These are phyloP conservation scores for Thermochaetoides dissita DNA, from an alignment of 2,329 filamentous ascomycete genomes.

Conservation along the genomic window DNA sequence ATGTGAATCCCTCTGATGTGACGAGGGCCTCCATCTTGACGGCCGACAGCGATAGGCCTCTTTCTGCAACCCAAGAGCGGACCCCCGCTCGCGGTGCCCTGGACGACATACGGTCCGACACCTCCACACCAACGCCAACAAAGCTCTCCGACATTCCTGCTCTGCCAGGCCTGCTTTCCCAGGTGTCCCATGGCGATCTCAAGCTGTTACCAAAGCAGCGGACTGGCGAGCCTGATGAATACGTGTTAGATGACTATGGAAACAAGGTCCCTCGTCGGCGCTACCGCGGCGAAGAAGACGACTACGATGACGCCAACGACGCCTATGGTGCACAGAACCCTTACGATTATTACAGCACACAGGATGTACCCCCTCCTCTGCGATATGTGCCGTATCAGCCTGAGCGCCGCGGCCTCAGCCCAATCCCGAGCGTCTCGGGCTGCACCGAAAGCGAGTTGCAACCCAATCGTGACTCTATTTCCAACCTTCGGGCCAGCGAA, in stretches of 20 bases:
- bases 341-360: conserved; percentile 40
- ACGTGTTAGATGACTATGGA: conserved; percentile 33
- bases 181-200: conserved; percentile 45
- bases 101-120: conserved; percentile 45
- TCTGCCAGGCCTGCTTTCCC: conserved; percentile 54
- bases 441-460: conserved; percentile 56
- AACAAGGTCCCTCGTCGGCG: conserved; percentile 23
- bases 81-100: conserved; percentile 50
- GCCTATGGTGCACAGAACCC: conserved; percentile 20
- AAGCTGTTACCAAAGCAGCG: conserved; percentile 38
- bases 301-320: conserved; percentile 31
- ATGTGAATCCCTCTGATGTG: conserved; percentile 71
- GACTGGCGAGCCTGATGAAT: conserved; percentile 26
- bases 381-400: conserved; percentile 56
- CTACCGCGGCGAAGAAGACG: conserved; percentile 25
- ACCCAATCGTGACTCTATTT: conserved; percentile 41
- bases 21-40: conserved; percentile 80
- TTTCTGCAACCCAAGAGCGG: conserved; percentile 50
- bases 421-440: conserved; percentile 84
- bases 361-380: conserved; percentile 49
- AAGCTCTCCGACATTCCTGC: conserved; percentile 40
- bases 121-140: conserved; percentile 49
- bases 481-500: conserved; percentile 34
- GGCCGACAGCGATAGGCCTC: conserved; percentile 59
- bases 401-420: conserved; percentile 62